Base-by-base conservation (phyloP, 495 filamentous ascomycete species). In the Tuber melanosporum region DNA sequence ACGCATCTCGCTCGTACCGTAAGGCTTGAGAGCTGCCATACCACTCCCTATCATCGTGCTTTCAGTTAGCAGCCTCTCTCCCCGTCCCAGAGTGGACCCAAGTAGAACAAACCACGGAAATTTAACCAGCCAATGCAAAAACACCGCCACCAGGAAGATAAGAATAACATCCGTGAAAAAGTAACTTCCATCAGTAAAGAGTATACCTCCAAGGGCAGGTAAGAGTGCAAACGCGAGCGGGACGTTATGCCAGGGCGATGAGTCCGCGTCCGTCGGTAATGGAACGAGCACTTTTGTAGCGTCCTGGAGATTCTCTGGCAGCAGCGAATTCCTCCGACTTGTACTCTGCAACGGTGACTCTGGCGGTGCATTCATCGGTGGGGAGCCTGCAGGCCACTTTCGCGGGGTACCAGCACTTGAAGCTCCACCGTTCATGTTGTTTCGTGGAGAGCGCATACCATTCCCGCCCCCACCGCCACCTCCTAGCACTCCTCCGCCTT, bases 91-190 rank as follows among this genome's bases (percentile, higher is more conserved):
- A 44, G 17, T 9, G 20, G 52, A 3, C 3, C 62, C 45, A 9
- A n/a, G n/a, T 17, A 15, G 49, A 39, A 26, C 71, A 45, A 76
- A 83, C 95, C 95, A 99, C 81, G 95, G 96, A 75, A 94, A 85
- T 74, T 92, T 91, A 10, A 98, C 91, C 32, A 92, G 94, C 95
- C 94, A 98, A 83, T 98, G 95, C 73, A 99, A 86, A 79, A 98
- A 97, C 8, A 98, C 88, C 0, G 91, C 92, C 0, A 91, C 91
- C 72, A 99, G 82, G 8, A 88, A 88, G 43, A 99, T 85, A 70
- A 98, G 86, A 41, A 94, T 91, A 14, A 95, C 84, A 81, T 99
- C 95, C 3, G 94, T 97, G 49, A 94, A 88, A 74, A 97, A 87
- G 5, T 90, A 87, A 78, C 91, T 90, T 6, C 95, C 95, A 85